Evolutionary conservation across 345 rosid species (phyloP).

Genomic region (Salix purpurea): DNA sequence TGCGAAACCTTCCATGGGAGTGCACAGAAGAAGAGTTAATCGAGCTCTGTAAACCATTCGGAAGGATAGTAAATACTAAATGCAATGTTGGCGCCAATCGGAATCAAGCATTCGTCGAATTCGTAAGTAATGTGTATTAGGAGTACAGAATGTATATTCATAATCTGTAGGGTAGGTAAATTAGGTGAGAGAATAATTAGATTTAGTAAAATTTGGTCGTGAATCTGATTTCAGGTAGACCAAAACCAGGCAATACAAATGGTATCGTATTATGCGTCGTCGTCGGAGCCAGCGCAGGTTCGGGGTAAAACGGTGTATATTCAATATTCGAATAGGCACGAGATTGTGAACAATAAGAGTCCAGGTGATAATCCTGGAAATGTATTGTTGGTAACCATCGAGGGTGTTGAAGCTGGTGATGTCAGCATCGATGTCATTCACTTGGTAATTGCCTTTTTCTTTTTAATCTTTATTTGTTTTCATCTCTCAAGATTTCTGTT

Average conservation of each 20-base stretch:
- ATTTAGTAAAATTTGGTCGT: neutral
- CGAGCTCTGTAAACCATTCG: constrained; percentile 89
- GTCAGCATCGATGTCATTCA: constrained; percentile 93
- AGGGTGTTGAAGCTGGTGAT: constrained; percentile 89
- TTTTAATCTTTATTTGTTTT: neutral
- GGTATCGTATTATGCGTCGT: constrained; percentile 96
- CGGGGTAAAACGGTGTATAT: constrained; percentile 93
- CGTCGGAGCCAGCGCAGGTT: constrained; percentile 91
- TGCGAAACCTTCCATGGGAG: constrained; percentile 94
- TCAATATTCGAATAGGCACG: constrained; percentile 92
- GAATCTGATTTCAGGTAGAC: constrained; percentile 45
- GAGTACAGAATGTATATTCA: too few relatives aligned
- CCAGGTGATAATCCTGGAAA: constrained; percentile 97
- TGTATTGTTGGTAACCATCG: constrained; percentile 86
- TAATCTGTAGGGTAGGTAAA: too few relatives aligned
- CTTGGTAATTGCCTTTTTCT: constrained; percentile 50
- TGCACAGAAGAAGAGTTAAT: constrained; percentile 86
- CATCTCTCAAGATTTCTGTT: neutral
- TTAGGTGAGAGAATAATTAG: too few relatives aligned
- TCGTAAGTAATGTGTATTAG: constrained; percentile 34
- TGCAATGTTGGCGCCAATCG: constrained; percentile 92
- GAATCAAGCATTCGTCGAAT: constrained; percentile 95
- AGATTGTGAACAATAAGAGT: constrained; percentile 92
- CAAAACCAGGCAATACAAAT: constrained; percentile 88
- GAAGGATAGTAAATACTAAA: constrained; percentile 87